Evolutionary conservation across 495 filamentous ascomycete species (phyloP).

Genomic region (Cryomyces minteri): DNA sequence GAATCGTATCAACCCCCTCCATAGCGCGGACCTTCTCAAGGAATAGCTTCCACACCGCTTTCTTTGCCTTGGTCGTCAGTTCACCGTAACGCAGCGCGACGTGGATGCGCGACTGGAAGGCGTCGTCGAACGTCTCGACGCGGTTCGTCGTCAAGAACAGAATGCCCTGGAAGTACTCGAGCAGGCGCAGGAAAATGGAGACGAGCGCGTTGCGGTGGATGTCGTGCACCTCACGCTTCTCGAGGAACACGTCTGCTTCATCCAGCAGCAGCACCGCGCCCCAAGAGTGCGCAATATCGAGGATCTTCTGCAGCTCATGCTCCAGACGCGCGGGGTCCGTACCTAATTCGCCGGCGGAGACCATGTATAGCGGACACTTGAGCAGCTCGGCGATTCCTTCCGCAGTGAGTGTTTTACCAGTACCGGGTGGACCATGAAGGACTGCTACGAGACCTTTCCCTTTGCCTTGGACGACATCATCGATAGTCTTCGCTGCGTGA

Average conservation of each 20-base stretch:
- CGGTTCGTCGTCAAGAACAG: constrained; percentile 70
- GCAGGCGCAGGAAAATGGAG: constrained; percentile 24
- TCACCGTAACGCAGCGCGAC: constrained; percentile 66
- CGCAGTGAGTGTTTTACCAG: constrained; percentile 78
- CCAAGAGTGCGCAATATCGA: constrained; percentile 79
- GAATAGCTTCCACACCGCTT: constrained; percentile 77
- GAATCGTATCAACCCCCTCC: constrained; percentile 37
- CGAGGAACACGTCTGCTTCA: constrained; percentile 28
- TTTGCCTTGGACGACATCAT: constrained; percentile 66
- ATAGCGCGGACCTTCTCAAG: constrained; percentile 46
- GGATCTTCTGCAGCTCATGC: constrained; percentile 61
- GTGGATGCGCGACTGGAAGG: constrained; percentile 51
- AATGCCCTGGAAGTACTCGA: constrained; percentile 63
- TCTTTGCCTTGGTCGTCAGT: constrained; percentile 55
- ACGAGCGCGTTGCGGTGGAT: constrained; percentile 27
- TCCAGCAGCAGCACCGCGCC: constrained; percentile 38
- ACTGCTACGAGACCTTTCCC: constrained; percentile 59
- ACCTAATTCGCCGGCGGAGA: constrained; percentile 65
- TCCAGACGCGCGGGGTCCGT: constrained; percentile 65
- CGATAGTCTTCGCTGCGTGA: constrained; percentile 63
- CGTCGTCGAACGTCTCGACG: constrained; percentile 54
- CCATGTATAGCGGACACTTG: constrained; percentile 69
- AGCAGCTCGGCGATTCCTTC: constrained; percentile 75
- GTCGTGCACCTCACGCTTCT: constrained; percentile 24
- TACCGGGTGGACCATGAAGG: constrained; percentile 68